Percentiles rank a stretch among this genome's conserved stretches.
These are phyloP conservation scores for Mortierella sp. DNA, from an alignment of 371 early-diverging fungal species.

Conservation along the genomic window DNA sequence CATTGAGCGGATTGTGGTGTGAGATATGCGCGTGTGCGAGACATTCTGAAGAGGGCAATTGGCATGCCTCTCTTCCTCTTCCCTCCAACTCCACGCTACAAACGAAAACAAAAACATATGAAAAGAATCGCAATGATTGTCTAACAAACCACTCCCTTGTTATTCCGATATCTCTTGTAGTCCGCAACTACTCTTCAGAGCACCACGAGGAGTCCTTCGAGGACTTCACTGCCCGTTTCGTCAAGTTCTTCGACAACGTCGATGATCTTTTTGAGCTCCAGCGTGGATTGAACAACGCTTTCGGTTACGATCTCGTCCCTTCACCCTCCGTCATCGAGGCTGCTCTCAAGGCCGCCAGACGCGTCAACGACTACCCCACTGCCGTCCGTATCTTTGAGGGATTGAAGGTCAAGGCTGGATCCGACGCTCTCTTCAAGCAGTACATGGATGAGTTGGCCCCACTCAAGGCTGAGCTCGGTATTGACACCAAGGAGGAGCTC, in stretches of 20 bases:
- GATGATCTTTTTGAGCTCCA: slow-evolving; percentile 98
- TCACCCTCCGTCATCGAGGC: slow-evolving; percentile 88
- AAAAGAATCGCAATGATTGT: too few species aligned
- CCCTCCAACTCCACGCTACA: too few species aligned
- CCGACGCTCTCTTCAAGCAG: slow-evolving; percentile 86
- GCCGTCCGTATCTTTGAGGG: slow-evolving; percentile 96
- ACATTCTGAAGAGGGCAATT: too few species aligned
- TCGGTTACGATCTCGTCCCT: slow-evolving; percentile 97
- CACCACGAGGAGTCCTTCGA: slow-evolving; percentile 85
- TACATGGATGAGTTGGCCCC: slow-evolving; percentile 92
- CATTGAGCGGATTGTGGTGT: neutral
- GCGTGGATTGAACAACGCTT: slow-evolving; percentile 97
- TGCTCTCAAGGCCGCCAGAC: slow-evolving; percentile 81
- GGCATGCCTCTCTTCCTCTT: too few species aligned
- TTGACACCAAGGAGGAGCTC: slow-evolving; percentile 90
- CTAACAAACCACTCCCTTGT: neutral
- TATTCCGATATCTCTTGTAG: too few species aligned
- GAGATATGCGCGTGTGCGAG: too few species aligned
- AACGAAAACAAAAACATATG: too few species aligned
- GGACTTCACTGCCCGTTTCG: slow-evolving; percentile 84
- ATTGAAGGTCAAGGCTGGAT: slow-evolving; percentile 90
- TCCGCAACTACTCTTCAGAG: slow-evolving; percentile 70
- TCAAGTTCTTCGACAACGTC: slow-evolving; percentile 90
- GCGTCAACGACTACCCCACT: slow-evolving; percentile 93
- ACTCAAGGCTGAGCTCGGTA: slow-evolving; percentile 87